Evolutionary conservation across 2,329 filamentous ascomycete species (phyloP).

Genomic region (Monosporascus cannonballus): DNA sequence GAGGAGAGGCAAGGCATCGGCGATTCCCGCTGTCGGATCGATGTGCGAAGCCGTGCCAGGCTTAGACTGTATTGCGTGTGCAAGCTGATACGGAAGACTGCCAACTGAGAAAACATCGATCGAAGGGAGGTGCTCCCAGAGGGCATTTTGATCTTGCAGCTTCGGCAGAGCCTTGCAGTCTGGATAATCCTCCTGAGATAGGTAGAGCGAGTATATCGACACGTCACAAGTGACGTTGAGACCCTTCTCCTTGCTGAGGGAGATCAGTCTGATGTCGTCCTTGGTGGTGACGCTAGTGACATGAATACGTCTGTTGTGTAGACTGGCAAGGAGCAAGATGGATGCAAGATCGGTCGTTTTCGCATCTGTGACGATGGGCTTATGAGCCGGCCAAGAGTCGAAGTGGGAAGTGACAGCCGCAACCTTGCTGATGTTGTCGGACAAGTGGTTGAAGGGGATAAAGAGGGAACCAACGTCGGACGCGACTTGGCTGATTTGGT

Average conservation of each 20-base stretch:
- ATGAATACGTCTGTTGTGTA: slow-evolving; percentile 73
- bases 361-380: slow-evolving; percentile 76
- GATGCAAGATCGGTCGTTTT: slow-evolving; percentile 78
- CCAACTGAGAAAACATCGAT: slow-evolving; percentile 78
- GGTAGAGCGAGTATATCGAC: slow-evolving; percentile 72
- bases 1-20: slow-evolving; percentile 67
- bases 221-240: slow-evolving; percentile 78
- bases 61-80: slow-evolving; percentile 39
- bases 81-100: slow-evolving; percentile 71
- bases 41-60: slow-evolving; percentile 35
- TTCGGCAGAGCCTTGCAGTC: slow-evolving; percentile 62
- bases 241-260: slow-evolving; percentile 75
- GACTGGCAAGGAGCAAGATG: slow-evolving; percentile 68
- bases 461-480: slow-evolving; percentile 74
- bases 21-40: slow-evolving; percentile 60
- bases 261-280: slow-evolving; percentile 72
- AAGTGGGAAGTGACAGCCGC: slow-evolving; percentile 75
- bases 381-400: slow-evolving; percentile 68
- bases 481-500: slow-evolving; percentile 67
- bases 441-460: slow-evolving; percentile 76
- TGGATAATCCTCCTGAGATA: slow-evolving; percentile 65
- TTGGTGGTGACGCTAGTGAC: slow-evolving; percentile 76
- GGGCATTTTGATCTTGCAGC: slow-evolving; percentile 59
- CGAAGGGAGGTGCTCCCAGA: slow-evolving; percentile 66
- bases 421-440: slow-evolving; percentile 79